Conservation (phyloP, 2,329 filamentous ascomycete species). For the Hypoxylon sp. region DNA sequence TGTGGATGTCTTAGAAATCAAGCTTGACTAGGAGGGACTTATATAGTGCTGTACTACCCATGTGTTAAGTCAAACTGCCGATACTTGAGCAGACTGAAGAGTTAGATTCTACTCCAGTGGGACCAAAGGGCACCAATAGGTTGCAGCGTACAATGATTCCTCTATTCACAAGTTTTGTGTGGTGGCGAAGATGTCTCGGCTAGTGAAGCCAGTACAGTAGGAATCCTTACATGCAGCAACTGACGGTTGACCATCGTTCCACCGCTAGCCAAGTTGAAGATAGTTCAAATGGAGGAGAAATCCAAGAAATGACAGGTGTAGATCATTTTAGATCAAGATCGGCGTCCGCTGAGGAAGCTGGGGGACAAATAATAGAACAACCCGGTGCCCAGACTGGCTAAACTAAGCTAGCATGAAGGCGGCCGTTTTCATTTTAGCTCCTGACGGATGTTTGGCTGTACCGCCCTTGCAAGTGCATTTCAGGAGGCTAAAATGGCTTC, state of each 20-base stretch:
- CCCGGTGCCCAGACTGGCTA: conserved; percentile 14
- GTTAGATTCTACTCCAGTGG: conserved; percentile 9
- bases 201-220: conserved; percentile 6
- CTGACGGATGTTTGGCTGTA: conserved; percentile 1
- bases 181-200: conserved; percentile 12
- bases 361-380: conserved; percentile 13
- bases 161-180: background rate
- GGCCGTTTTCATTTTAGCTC: conserved; percentile 11
- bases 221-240: background rate
- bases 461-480: conserved; percentile 20
- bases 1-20: conserved; percentile 24
- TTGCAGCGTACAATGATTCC: conserved; percentile 15
- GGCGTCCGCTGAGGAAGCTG: conserved; percentile 13
- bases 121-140: conserved; percentile 4
- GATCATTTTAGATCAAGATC: conserved; percentile 42
- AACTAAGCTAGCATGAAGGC: conserved; percentile 18
- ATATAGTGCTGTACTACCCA: background rate
- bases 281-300: conserved; percentile 15
- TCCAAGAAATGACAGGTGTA: conserved; percentile 34
- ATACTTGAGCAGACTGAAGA: conserved; percentile 6
- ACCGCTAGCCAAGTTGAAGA: conserved; percentile 14
- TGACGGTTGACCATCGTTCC: conserved; percentile 15
- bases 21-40: background rate
- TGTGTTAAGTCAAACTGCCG: conserved; percentile 6
- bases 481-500: conserved; percentile 27